Percentiles rank a stretch among this genome's conserved stretches.
Evolutionary conservation across 768 basidiomycete genomes (phyloP).

Genomic region (Suillus tomentosus): DNA sequence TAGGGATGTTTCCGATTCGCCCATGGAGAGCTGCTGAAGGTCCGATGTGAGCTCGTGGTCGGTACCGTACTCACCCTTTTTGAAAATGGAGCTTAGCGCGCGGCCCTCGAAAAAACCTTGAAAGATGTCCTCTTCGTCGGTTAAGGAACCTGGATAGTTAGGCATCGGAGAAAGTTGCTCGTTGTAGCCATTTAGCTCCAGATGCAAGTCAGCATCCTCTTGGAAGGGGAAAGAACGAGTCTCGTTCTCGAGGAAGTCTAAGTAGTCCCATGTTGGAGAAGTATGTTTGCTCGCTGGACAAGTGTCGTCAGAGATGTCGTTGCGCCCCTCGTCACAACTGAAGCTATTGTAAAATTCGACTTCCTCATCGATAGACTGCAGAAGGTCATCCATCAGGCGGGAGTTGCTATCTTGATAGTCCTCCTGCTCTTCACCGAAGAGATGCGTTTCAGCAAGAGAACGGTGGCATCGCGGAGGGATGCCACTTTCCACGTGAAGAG

Average conservation of each 20-base stretch:
- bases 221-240: not conserved
- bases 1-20: not conserved
- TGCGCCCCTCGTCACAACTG: not conserved
- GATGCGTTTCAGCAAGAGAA: not conserved
- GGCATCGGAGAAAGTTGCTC: not conserved
- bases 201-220: not conserved
- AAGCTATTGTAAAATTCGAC: slow-evolving; percentile 3
- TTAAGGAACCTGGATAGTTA: not conserved
- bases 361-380: not conserved
- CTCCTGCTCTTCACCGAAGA: not conserved
- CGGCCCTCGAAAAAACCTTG: not conserved
- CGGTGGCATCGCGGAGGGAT: not conserved
- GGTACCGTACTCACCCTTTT: not conserved
- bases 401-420: not conserved
- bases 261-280: not conserved
- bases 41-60: not conserved
- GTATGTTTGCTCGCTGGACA: not conserved
- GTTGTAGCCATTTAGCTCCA: not conserved
- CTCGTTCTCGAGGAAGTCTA: not conserved
- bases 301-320: not conserved
- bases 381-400: not conserved
- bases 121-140: not conserved
- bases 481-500: not conserved
- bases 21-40: not conserved
- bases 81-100: not conserved